Conservation (phyloP, 768 basidiomycete genomes). For the Heimioporus sp. region DNA sequence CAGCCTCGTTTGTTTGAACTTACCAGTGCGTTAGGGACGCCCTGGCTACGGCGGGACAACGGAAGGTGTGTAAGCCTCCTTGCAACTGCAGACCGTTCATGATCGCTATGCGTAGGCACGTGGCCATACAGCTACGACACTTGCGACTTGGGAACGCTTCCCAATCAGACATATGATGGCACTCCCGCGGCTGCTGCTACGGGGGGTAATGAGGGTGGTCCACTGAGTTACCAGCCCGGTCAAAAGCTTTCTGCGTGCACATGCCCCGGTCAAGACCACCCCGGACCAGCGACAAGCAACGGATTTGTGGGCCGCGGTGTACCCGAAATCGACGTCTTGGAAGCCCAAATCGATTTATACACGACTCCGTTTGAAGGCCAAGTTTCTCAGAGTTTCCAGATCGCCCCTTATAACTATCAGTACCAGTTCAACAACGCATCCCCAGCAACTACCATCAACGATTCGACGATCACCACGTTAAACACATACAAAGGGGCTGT, state of each 20-base stretch:
- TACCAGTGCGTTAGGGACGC: slow-evolving; percentile 52
- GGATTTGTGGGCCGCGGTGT: slow-evolving; percentile 65
- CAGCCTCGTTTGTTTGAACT: slow-evolving; percentile 3
- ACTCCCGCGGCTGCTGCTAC: slow-evolving; percentile 58
- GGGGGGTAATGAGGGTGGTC: slow-evolving; percentile 45
- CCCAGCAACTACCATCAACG: slow-evolving; percentile 52
- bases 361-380: slow-evolving; percentile 50
- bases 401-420: slow-evolving; percentile 73
- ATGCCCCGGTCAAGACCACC: slow-evolving; percentile 82
- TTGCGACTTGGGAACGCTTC: slow-evolving; percentile 86
- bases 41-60: slow-evolving; percentile 90
- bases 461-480: slow-evolving; percentile 47
- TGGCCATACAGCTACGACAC: slow-evolving; percentile 84
- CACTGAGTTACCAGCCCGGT: slow-evolving; percentile 79
- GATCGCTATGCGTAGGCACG: slow-evolving; percentile 31
- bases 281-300: slow-evolving; percentile 58
- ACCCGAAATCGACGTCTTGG: slow-evolving; percentile 92
- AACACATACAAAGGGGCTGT: slow-evolving; percentile 71
- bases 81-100: not conserved
- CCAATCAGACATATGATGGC: slow-evolving; percentile 71
- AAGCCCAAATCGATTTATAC: slow-evolving; percentile 66
- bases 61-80: slow-evolving; percentile 49
- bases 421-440: slow-evolving; percentile 59
- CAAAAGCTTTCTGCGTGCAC: slow-evolving; percentile 88
- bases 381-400: slow-evolving; percentile 80